Evolutionary conservation across 1,284 basidiomycete species (phyloP), one percentile per base, ranked within the genome.

Genomic region (Leccinum fallax): DNA sequence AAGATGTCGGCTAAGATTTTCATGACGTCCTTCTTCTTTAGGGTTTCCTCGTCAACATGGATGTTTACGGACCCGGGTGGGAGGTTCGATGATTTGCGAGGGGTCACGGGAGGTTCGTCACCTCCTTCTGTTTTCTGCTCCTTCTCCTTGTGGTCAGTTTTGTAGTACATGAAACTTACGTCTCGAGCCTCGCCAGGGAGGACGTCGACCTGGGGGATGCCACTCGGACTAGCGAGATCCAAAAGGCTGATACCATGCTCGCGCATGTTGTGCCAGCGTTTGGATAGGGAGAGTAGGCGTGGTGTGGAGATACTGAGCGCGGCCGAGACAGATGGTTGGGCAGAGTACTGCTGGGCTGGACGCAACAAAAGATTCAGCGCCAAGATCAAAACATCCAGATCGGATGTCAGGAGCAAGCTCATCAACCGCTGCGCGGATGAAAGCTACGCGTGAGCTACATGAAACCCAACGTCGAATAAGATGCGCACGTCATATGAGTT

Each of bases 281-380:
- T 90, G 36, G 85, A 84, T 64, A 93, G 80, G 62, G 88, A 86
- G 66, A 87, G 83, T 55, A 94, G 77, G 68, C 88, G 87, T 58
- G 89, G 81, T 26, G 91, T 86, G 53, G 89, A 91, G 55, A 93
- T 90, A 74, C 83, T 90, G 51, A 92, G 81, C 0, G 90, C 88
- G 69, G 90, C 87, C 24, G 89, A 86, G 52, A 93, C 88, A 16
- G 89, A 84, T 11, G 90, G 88, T 69, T 93, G 91, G 3, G 89
- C 86, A 15, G 93, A 94, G 75, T 97, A 98, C 74, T 98, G 95
- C 73, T 98, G 96, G 6, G 95, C 90, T 2, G 96, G 95, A 28
- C 97, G 90, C 36, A 98, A 85, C 49, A 98, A 82, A 26, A 98
- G 84, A 65, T 94, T 92, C 55, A 99, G 81, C 21, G 94, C 85